Conservation (phyloP, 495 filamentous ascomycete genomes). For the Penicillium riverlandense region DNA sequence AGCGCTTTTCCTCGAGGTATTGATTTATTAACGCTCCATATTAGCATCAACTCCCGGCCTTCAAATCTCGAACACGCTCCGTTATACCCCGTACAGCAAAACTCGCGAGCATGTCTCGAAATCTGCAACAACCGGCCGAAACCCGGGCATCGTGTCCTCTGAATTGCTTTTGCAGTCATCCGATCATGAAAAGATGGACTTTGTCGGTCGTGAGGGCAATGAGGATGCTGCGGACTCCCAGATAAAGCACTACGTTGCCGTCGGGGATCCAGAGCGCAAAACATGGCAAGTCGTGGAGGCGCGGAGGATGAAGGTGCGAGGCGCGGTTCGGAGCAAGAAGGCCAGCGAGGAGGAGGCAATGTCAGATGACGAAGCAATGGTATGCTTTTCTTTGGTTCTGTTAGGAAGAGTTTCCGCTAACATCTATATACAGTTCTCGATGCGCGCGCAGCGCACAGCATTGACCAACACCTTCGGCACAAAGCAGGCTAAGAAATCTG, state of each 20-base stretch:
- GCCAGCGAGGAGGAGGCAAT: slow-evolving; percentile 30
- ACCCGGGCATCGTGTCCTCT: slow-evolving; percentile 34
- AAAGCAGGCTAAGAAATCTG: slow-evolving; percentile 84
- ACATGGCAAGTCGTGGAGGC: slow-evolving; percentile 70
- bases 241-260: slow-evolving; percentile 79
- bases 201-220: slow-evolving; percentile 66
- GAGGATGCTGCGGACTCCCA: slow-evolving; percentile 52
- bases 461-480: slow-evolving; percentile 90
- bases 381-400: slow-evolving; percentile 8
- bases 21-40: too few relatives aligned
- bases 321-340: slow-evolving; percentile 48
- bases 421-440: slow-evolving; percentile 34
- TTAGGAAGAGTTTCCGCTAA: too few relatives aligned
- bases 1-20: background rate
- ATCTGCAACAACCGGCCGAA: slow-evolving; percentile 29
- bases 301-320: slow-evolving; percentile 65
- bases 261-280: slow-evolving; percentile 69
- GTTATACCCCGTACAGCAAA: slow-evolving; percentile 59
- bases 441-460: slow-evolving; percentile 53
- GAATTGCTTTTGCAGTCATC: slow-evolving; percentile 77
- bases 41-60: slow-evolving; percentile 66
- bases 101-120: slow-evolving; percentile 30
- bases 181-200: slow-evolving; percentile 71
- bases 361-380: slow-evolving; percentile 22
- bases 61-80: slow-evolving; percentile 43